These are phyloP conservation scores for Trametes sanguinea DNA, from an alignment of 768 basidiomycete genomes.

Conservation along the genomic window DNA sequence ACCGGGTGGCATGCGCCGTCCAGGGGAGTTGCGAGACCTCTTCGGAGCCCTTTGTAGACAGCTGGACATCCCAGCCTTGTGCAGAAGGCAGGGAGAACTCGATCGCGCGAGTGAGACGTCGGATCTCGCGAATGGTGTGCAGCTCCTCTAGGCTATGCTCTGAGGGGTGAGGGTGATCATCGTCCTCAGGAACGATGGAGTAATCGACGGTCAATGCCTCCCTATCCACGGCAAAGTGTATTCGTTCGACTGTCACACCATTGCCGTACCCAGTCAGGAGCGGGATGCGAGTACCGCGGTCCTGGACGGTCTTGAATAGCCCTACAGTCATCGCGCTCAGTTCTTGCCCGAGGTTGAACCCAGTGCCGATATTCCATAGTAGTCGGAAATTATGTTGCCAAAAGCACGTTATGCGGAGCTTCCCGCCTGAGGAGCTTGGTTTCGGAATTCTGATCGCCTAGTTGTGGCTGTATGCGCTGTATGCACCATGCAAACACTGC, in stretches of 20 bases:
- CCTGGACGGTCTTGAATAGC: conserved; percentile 76
- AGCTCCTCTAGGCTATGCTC: conserved; percentile 63
- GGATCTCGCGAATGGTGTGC: conserved; percentile 62
- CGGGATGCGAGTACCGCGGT: conserved; percentile 74
- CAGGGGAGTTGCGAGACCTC: conserved; percentile 74
- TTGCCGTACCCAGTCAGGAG: conserved; percentile 77
- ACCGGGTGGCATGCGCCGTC: conserved; percentile 60
- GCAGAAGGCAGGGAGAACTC: conserved; percentile 77
- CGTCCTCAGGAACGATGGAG: conserved; percentile 76
- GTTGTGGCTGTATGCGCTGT: conserved; percentile 55
- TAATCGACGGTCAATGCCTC: conserved; percentile 85
- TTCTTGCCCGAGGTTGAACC: conserved; percentile 70
- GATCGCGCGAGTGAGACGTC: conserved; percentile 71
- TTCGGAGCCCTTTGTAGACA: conserved; percentile 72
- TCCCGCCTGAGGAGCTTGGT: conserved; percentile 20
- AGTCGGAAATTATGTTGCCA: conserved; percentile 94
- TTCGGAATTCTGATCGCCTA: conserved; percentile 9
- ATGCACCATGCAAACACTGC: conserved; percentile 92
- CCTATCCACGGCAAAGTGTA: conserved; percentile 79
- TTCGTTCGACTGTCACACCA: conserved; percentile 77
- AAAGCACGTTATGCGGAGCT: conserved; percentile 84
- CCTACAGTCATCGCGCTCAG: conserved; percentile 84
- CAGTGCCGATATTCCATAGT: conserved; percentile 77
- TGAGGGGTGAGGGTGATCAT: conserved; percentile 41
- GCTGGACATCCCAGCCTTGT: conserved; percentile 86